Base-by-base conservation (phyloP, 2,329 filamentous ascomycete genomes). In the Sporothrix pseudoabietina region DNA sequence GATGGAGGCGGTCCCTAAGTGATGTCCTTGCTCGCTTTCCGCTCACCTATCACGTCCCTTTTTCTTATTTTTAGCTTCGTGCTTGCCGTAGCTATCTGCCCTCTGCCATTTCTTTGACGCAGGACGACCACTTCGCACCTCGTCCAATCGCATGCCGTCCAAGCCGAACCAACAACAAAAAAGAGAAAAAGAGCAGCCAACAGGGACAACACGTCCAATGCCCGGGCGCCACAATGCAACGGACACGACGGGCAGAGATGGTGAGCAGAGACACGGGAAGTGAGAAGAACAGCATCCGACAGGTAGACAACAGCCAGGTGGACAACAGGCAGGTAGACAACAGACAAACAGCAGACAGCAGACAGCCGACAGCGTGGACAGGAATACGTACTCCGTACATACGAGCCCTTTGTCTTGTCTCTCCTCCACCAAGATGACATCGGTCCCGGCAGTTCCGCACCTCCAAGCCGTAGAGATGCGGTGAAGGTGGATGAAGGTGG, bases 51-150 rank as follows among this genome's bases (percentile, higher is more conserved):
- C 61, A 30, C 8, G 39, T 16, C 22, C 3, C 19, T 63, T 63
- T 39, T 39, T 63, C 57, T 66, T 59, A 47, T 66, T 66, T 44
- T 66, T 66, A 47, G 61, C 61, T 30, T 44, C 39, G 61, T 47
- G n/a, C 22, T 65, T 65, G 59, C 35, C 35, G 32, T n/a, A 22
- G 59, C 35, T 19, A 3, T 19, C n/a, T n/a, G 47, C 47, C 16
- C 47, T 6, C 47, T n/a, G 0, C 16, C 6, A 3, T 22, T 22
- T 41, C 35, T 22, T 44, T 22, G 6, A 12, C n/a, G 22, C 19
- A 1, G 19, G 32, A 41, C 35, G 16, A 32, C 4, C 32, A 63
- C 59, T 65, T 65, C 59, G 59, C 39, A 44, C 35, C n/a, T 26
- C 10, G 59, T 10, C 59, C 59, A 65, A 65, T 65, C 9, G 39